These are phyloP conservation scores for Coemansia sp. DNA, from an alignment of 192 early-diverging fungal species.

Conservation along the genomic window DNA sequence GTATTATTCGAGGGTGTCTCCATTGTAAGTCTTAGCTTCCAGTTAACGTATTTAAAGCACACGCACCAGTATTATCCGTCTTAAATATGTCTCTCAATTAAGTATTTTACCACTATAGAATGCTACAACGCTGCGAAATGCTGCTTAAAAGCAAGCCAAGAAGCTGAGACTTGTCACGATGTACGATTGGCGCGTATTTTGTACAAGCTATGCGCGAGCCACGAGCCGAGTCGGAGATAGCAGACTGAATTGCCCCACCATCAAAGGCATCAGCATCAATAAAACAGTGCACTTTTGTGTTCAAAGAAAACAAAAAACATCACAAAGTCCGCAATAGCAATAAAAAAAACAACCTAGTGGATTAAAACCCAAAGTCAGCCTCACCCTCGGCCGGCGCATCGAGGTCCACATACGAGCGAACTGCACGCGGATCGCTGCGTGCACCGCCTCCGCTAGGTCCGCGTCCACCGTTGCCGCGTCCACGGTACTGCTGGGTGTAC, in stretches of 20 bases:
- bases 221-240: neutral
- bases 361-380: conserved; percentile 59
- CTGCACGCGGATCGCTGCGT: conserved; percentile 66
- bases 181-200: neutral
- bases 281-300: too few species aligned
- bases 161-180: neutral
- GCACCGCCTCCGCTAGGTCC: conserved; percentile 10
- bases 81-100: neutral
- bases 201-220: neutral
- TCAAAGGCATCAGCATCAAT: too few species aligned
- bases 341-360: neutral
- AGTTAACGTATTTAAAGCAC: neutral
- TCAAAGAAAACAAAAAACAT: too few species aligned
- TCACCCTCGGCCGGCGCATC: conserved; percentile 82
- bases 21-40: neutral
- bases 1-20: neutral
- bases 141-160: neutral
- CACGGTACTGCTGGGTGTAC: conserved; percentile 36
- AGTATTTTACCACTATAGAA: neutral
- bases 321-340: neutral
- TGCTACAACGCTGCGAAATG: neutral
- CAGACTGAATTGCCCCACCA: neutral
- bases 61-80: neutral
- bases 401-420: conserved; percentile 84
- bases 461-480: conserved; percentile 17